Evolutionary conservation across 306 rosid species (phyloP).

Genomic region (Sophora flavescens): DNA sequence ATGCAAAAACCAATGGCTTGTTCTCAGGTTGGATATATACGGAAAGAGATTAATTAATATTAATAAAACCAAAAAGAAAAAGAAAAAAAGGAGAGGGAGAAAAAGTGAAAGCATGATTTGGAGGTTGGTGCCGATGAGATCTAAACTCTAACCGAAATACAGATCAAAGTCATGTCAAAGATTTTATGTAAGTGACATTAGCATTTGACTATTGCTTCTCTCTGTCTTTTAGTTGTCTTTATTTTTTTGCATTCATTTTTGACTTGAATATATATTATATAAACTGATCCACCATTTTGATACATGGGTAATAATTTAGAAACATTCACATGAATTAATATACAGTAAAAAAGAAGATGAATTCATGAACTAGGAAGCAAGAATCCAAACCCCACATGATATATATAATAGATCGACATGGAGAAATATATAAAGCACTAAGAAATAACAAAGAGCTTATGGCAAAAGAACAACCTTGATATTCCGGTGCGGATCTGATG

Average conservation of each 20-base stretch:
- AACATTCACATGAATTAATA: conserved; percentile 25
- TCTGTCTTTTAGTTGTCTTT: conserved; percentile 50
- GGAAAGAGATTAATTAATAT: too few relatives aligned
- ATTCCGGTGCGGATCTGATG: conserved; percentile 52
- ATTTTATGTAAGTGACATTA: conserved; percentile 39
- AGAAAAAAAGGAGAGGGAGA: background rate
- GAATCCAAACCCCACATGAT: conserved; percentile 26
- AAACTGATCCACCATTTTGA: conserved; percentile 1
- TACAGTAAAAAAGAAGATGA: background rate
- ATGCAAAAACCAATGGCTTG: background rate
- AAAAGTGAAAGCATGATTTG: conserved; percentile 38
- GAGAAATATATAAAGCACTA: background rate
- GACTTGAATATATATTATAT: conserved; percentile 10
- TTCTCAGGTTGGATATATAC: background rate
- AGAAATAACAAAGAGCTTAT: background rate
- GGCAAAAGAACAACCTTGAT: conserved; percentile 52
- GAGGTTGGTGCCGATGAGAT: conserved; percentile 37
- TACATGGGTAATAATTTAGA: background rate
- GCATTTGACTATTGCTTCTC: conserved; percentile 36
- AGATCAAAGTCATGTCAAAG: conserved; percentile 54
- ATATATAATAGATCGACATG: conserved; percentile 2
- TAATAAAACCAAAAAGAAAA: background rate
- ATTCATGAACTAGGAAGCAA: conserved; percentile 11
- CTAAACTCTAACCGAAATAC: conserved; percentile 40
- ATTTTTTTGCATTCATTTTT: background rate